Percentiles rank a stretch among this genome's conserved stretches.
These are phyloP conservation scores for Rhododendron kiyosumense DNA, from an alignment of 148 eudicot species.

Conservation along the genomic window DNA sequence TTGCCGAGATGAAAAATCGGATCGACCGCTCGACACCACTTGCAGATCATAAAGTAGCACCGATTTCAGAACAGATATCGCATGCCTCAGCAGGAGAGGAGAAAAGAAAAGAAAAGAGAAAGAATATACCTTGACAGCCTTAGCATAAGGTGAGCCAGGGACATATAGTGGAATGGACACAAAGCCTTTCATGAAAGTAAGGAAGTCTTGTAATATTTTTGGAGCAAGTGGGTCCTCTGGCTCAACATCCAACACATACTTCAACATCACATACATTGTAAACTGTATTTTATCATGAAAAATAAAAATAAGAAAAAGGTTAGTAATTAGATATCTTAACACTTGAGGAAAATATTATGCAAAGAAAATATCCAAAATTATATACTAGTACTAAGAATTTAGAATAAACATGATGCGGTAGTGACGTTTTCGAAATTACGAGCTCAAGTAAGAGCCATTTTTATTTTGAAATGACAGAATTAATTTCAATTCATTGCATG, in stretches of 20 bases:
- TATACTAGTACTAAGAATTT: not conserved
- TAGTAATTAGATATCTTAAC: not conserved
- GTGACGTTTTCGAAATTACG: not conserved
- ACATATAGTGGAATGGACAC: slow-evolving; percentile 41
- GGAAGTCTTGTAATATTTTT: slow-evolving; percentile 35
- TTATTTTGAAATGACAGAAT: not conserved
- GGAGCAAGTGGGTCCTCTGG: slow-evolving; percentile 20
- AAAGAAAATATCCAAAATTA: not conserved
- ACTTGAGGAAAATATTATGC: not conserved
- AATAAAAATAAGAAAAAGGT: not conserved
- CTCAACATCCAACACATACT: slow-evolving; percentile 20
- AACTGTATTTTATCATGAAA: slow-evolving; percentile 12
- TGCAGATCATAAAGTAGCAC: not conserved
- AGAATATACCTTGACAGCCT: slow-evolving; percentile 46
- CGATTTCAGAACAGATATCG: not conserved
- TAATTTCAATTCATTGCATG: not conserved
- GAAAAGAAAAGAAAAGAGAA: not conserved
- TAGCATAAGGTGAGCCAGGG: slow-evolving; percentile 44
- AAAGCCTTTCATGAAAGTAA: slow-evolving; percentile 54
- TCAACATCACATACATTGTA: slow-evolving; percentile 16
- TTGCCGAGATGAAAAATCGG: too few species aligned
- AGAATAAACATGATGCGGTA: not conserved
- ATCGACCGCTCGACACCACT: too few species aligned
- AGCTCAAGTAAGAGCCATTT: not conserved
- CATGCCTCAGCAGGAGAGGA: not conserved